Percentiles rank a stretch among this genome's conserved stretches.
Evolutionary conservation across 129 eudicot species (phyloP).

Genomic region (Erigeron canadensis): DNA sequence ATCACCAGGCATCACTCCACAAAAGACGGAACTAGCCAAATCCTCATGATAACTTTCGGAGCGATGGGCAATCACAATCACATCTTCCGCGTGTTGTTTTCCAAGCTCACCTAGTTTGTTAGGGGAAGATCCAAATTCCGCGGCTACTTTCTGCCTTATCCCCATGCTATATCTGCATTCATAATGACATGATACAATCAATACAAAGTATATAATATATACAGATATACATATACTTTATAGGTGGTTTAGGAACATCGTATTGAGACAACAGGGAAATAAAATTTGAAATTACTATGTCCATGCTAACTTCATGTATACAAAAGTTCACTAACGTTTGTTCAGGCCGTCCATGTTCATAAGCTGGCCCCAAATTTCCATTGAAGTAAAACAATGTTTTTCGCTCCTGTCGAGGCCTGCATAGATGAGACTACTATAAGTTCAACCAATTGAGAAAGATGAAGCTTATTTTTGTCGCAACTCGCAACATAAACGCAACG

Average conservation of each 20-base stretch:
- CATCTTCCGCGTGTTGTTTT: constrained; percentile 80
- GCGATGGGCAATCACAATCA: constrained; percentile 70
- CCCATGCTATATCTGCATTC: constrained; percentile 94
- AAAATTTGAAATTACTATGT: neutral
- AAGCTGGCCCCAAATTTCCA: constrained; percentile 93
- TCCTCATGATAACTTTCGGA: constrained; percentile 64
- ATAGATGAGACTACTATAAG: neutral
- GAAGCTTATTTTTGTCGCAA: neutral
- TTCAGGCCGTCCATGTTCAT: constrained; percentile 87
- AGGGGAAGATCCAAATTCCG: constrained; percentile 83
- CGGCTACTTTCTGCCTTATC: constrained; percentile 86
- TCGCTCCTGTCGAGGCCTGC: constrained; percentile 77
- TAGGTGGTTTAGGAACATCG: neutral
- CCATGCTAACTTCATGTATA: neutral
- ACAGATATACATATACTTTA: too few species aligned
- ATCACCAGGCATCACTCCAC: constrained; percentile 99
- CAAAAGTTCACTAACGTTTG: constrained; percentile 55
- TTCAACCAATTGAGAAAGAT: neutral
- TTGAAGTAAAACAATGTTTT: constrained; percentile 82
- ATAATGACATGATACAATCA: constrained; percentile 18
- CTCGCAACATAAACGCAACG: neutral
- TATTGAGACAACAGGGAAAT: neutral
- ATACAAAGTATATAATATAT: neutral
- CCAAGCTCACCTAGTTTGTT: constrained; percentile 84
- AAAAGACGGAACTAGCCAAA: constrained; percentile 76